phyloP scores from a whole-genome alignment of 148 eudicot genomes.

The Chenopodium album region DNA sequence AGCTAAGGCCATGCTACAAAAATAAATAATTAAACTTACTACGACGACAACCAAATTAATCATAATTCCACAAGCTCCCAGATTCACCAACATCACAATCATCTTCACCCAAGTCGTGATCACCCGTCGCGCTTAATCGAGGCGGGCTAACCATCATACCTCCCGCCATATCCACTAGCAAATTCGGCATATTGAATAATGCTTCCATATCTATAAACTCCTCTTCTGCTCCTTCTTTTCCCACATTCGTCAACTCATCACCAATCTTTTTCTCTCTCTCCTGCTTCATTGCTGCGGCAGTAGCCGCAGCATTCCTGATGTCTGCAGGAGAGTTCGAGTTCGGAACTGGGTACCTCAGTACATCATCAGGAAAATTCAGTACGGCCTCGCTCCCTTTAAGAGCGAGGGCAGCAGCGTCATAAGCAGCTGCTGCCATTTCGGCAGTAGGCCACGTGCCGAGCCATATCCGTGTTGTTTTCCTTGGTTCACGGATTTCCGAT shows the following conservation, averaged over 20 bases:
- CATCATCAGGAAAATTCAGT: neutral
- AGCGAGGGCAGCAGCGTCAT: constrained; percentile 1
- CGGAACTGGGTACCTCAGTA: neutral
- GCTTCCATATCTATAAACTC: neutral
- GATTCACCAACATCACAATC: neutral
- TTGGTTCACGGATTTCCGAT: neutral
- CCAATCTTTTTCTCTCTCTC: neutral
- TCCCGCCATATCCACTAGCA: constrained; percentile 10
- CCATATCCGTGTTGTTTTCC: constrained; percentile 1
- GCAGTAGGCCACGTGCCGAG: neutral
- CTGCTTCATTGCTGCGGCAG: constrained; percentile 5
- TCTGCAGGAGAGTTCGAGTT: neutral
- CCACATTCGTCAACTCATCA: neutral
- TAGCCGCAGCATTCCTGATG: neutral
- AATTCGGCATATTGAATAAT: constrained; percentile 1
- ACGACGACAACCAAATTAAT: neutral
- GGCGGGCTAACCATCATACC: constrained; percentile 12
- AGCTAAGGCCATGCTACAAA: neutral
- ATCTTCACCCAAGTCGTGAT: neutral
- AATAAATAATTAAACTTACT: neutral
- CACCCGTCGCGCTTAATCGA: neutral
- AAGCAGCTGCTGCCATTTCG: constrained; percentile 6
- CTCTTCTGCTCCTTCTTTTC: neutral
- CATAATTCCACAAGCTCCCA: constrained; percentile 9
- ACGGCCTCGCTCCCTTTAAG: neutral